These are phyloP conservation scores for Solanum hybrid DNA, from an alignment of 305 asterid species.

Conservation along the genomic window DNA sequence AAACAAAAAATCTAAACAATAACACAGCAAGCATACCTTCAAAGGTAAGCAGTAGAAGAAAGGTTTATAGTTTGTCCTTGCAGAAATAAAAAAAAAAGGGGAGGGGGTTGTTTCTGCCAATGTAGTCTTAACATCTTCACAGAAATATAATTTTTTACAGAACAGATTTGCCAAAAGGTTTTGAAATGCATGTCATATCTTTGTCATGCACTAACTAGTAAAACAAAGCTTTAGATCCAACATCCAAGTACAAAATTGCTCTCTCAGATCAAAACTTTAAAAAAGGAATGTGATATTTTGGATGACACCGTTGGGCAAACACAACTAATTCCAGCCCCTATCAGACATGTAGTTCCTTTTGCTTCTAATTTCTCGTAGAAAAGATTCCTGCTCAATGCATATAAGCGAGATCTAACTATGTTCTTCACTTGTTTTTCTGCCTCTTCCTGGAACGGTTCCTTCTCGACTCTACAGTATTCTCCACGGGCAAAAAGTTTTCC, in stretches of 20 bases:
- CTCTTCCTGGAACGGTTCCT: constrained; percentile 29
- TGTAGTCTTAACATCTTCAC: background rate
- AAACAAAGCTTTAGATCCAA: background rate
- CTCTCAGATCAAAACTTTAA: background rate
- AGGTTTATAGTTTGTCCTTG: background rate
- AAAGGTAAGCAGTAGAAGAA: background rate
- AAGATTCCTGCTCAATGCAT: background rate
- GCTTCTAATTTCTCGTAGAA: background rate
- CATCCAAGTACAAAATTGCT: background rate
- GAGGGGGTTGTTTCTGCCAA: background rate
- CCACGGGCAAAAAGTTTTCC: background rate
- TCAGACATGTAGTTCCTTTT: background rate
- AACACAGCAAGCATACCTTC: background rate
- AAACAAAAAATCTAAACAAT: background rate
- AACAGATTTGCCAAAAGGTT: background rate
- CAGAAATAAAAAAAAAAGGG: background rate
- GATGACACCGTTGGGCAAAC: background rate
- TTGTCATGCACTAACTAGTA: background rate
- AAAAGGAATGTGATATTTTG: background rate
- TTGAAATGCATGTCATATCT: background rate
- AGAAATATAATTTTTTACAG: background rate
- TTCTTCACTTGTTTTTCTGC: constrained; percentile 27
- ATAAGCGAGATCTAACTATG: background rate
- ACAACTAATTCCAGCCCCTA: background rate
- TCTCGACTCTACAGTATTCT: constrained; percentile 15